Base-by-base conservation (phyloP, 495 filamentous ascomycete genomes). In the Rhypophila decipiens region DNA sequence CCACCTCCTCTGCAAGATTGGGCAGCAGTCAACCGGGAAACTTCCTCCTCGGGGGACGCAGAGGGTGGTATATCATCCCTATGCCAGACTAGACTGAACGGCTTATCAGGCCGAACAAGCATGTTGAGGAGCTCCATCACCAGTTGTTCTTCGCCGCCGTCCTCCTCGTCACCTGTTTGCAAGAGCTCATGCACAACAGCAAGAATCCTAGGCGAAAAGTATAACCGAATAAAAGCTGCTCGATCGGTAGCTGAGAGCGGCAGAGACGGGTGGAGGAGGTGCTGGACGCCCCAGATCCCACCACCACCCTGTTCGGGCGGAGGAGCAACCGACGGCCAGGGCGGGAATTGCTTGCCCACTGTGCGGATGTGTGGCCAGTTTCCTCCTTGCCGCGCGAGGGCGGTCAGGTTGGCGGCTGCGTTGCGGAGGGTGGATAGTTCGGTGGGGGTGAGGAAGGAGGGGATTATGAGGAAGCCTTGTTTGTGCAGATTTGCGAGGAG, bases 271-370 rank as follows among this genome's bases (percentile, higher is more conserved):
- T 93, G 83, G 45, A 93, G 66, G 1, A 93, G 77, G 64, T 89
- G 86, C 71, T 90, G 87, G 8, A 91, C 81, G 48, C 87, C 87
- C 87, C 87, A 93, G 65, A 93, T 88, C 18, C 85, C 86, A 0
- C 66, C 68, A 42, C 74, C 67, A 0, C 15, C 9, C 1, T 33
- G 11, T 0, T 39, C 47, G 1, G 49, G 27, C 10, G 71, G 68
- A 0, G 72, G 72, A 0, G 68, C 55, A n/a, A n/a, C n/a, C 31
- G 68, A 65, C 20, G 76, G 72, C 86, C 87, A 90, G 7, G 87
- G 87, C 1, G 87, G 87, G 71, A 93, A 93, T 63, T 90, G 87
- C 58, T 90, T 90, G 42, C 84, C 85, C 17, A 90, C 79, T 3
- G 85, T 89, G 57, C 87, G 83, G 64, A 93, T 78, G 69, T 85